These are phyloP conservation scores for Panellus pusillus DNA, from an alignment of 768 basidiomycete genomes.

Conservation along the genomic window DNA sequence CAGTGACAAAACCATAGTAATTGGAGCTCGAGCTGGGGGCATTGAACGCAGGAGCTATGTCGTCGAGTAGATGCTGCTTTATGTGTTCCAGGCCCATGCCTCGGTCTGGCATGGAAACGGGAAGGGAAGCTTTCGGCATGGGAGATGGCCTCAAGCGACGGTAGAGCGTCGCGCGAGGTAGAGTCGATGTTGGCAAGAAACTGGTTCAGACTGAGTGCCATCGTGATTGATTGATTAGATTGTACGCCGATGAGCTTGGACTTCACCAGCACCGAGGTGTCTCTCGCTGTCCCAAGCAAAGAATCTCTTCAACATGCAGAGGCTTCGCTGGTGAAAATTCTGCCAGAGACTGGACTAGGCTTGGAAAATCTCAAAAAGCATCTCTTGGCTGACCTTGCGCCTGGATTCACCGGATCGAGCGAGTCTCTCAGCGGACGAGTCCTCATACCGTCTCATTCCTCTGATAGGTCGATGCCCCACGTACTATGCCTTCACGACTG, in stretches of 20 bases:
- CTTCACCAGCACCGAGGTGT: conserved; percentile 8
- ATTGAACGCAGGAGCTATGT: conserved; percentile 14
- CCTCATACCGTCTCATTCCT: not conserved
- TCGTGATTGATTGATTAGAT: not conserved
- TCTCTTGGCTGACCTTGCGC: conserved; percentile 12
- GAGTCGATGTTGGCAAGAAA: conserved; percentile 5
- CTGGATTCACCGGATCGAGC: conserved; percentile 12
- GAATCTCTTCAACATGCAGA: conserved; percentile 1
- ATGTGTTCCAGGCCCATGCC: conserved; percentile 15
- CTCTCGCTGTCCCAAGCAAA: conserved; percentile 6
- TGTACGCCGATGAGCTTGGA: not conserved
- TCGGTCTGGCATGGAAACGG: conserved; percentile 5
- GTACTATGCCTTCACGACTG: conserved; percentile 19
- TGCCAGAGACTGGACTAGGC: conserved; percentile 15
- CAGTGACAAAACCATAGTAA: conserved; percentile 17
- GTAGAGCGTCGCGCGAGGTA: conserved; percentile 7
- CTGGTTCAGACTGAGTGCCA: conserved; percentile 15
- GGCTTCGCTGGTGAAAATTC: conserved; percentile 4
- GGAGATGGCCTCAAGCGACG: not conserved
- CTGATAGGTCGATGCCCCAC: conserved; percentile 3
- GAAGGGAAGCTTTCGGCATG: conserved; percentile 13
- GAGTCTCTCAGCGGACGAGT: not conserved
- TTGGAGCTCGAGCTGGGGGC: conserved; percentile 8
- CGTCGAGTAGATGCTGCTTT: conserved; percentile 11
- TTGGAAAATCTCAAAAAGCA: conserved; percentile 13